Evolutionary conservation across 73 alveolate species (phyloP), one percentile per base, ranked within the genome.

Genomic region (Halteria grandinella): DNA sequence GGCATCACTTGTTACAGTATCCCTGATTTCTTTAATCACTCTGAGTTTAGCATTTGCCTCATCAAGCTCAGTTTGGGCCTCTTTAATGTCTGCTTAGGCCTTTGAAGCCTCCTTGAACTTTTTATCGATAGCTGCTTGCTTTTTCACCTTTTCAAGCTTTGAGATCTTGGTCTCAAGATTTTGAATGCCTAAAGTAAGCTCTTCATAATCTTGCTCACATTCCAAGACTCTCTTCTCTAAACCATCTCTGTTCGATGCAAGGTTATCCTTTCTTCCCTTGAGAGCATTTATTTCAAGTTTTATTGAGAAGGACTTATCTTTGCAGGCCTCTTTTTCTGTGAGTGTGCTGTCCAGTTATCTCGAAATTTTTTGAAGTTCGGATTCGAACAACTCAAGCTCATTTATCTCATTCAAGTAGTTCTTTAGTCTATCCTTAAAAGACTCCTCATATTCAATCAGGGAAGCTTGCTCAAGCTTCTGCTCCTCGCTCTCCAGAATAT

Each of bases 71-170:
- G 83, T 39, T 12, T 49, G 34, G 20, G 24, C 6, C 58, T 70
- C 83, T 70, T 70, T 70, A 5, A 70, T 70, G 12, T 70, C 83
- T 6, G 37, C 49, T 23, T 70, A 33, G 11, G 72, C 69, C 50
- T 70, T 45, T 10, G 69, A 48, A 15, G 83, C 83, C 33, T 70
- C 83, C 51, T 70, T 70, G 45, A 70, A 70, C 51, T 70, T 70
- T 71, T 70, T 70, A 2, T 37, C 58, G 12, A 55, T 71, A 20
- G 83, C 83, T 2, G 71, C 69, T 36, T 70, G 47, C 33, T 70
- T 70, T 71, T 70, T 70, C 44, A 48, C 83, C 23, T 28, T 14
- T 7, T 50, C 71, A 25, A 41, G 71, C 83, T 70, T 70, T 5
- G 70, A 18, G n/a, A 70, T 48, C 36, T 70, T 70, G 47, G 47